A percentile compares a stretch with the other conserved stretches of the same genome.
phyloP scores from a whole-genome alignment of 345 rosid genomes.

The Eucalyptus tenuipes region DNA sequence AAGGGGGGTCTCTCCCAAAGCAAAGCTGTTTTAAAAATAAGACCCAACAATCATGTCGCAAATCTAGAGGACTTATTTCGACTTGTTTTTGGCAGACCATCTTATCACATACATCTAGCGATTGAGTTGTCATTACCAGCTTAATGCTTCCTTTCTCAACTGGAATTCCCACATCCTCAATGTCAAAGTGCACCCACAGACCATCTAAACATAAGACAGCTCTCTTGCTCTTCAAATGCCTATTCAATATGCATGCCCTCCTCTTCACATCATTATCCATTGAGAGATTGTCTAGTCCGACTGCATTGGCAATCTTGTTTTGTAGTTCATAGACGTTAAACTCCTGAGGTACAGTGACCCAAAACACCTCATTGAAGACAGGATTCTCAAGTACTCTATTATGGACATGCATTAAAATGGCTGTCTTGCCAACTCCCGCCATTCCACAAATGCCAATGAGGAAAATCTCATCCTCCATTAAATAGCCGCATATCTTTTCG shows the following conservation, averaged over 20 bases:
- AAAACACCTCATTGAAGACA: neutral
- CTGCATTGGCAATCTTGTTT: neutral
- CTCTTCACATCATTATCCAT: neutral
- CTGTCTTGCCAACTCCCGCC: neutral
- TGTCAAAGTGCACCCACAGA: fast-evolving
- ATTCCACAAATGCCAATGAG: neutral
- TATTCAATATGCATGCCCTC: neutral
- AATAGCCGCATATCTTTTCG: fast-evolving
- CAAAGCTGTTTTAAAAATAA: neutral
- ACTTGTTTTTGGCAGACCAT: neutral
- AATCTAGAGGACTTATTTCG: fast-evolving
- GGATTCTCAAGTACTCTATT: neutral
- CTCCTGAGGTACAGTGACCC: neutral
- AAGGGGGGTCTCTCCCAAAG: fast-evolving
- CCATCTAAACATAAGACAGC: fast-evolving
- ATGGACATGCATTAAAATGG: neutral
- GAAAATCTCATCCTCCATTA: neutral
- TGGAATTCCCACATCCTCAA: neutral
- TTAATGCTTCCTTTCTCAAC: neutral
- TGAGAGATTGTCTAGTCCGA: neutral
- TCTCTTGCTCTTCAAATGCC: fast-evolving
- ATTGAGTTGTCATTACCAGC: neutral
- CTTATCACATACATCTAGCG: neutral
- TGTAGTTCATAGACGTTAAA: neutral
- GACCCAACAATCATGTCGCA: fast-evolving